phyloP scores from a whole-genome alignment of 306 rosid species.

The Quercus parvula region DNA sequence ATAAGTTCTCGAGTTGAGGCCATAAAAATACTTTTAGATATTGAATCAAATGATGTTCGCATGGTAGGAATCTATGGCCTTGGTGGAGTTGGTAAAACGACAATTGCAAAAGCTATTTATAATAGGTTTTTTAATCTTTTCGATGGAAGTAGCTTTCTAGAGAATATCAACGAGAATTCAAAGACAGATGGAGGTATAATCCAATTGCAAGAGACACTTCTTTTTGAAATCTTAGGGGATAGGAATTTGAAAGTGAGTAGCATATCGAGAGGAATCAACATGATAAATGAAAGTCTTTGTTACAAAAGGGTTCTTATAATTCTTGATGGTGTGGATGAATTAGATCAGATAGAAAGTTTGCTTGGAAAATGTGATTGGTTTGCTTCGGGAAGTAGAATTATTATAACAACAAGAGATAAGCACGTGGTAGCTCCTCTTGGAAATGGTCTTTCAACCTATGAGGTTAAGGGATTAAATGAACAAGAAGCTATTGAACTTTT shows the following conservation, averaged over 20 bases:
- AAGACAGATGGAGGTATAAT: neutral
- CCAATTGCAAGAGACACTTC: neutral
- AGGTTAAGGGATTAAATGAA: too few relatives aligned
- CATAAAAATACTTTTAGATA: neutral
- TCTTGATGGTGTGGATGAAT: neutral
- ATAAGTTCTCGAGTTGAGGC: neutral
- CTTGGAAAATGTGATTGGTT: neutral
- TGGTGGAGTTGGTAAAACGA: conserved; percentile 29
- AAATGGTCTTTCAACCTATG: neutral
- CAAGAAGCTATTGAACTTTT: too few relatives aligned
- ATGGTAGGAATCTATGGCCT: conserved; percentile 32
- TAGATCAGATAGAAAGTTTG: neutral
- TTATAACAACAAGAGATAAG: neutral
- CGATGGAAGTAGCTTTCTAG: neutral
- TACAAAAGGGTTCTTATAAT: neutral
- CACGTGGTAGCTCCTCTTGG: neutral
- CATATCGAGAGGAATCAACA: neutral
- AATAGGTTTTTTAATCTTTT: conserved; percentile 1
- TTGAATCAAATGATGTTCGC: neutral
- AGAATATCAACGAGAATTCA: neutral
- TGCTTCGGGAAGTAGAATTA: neutral
- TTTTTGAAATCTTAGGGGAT: neutral
- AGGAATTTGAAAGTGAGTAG: neutral
- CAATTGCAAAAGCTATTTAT: neutral
- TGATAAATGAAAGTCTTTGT: neutral